These are phyloP conservation scores for Yamadazyma dushanensis DNA, from an alignment of 1,139 yeast genomes.

Conservation along the genomic window DNA sequence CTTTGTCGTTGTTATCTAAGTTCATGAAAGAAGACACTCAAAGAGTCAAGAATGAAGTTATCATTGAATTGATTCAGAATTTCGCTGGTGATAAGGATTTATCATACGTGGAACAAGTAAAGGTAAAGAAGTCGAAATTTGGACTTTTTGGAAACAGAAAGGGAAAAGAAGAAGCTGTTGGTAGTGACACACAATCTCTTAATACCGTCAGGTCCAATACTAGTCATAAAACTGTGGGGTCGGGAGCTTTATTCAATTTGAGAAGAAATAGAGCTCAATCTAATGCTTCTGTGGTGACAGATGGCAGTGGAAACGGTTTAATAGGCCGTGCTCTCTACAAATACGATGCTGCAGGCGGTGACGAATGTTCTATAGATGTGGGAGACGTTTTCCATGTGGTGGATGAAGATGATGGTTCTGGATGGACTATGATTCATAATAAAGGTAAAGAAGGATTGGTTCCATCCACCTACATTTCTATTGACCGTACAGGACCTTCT, in stretches of 20 bases:
- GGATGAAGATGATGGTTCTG: constrained; percentile 82
- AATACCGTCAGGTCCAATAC: constrained; percentile 34
- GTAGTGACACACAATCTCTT: constrained; percentile 18
- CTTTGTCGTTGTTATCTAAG: constrained; percentile 56
- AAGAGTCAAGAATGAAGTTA: constrained; percentile 78
- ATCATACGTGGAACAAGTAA: constrained; percentile 44
- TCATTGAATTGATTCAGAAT: constrained; percentile 83
- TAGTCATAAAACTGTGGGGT: constrained; percentile 24
- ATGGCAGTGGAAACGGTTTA: constrained; percentile 19
- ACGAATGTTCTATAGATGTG: constrained; percentile 62
- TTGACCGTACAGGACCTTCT: constrained; percentile 8
- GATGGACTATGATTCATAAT: constrained; percentile 73
- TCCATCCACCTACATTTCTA: constrained; percentile 73
- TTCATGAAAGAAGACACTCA: constrained; percentile 74
- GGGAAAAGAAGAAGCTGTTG: constrained; percentile 14
- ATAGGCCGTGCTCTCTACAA: constrained; percentile 61
- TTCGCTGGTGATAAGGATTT: constrained; percentile 79
- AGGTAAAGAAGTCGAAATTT: constrained; percentile 52
- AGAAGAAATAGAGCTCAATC: constrained; percentile 33
- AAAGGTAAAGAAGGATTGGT: constrained; percentile 68
- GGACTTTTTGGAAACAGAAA: constrained; percentile 47
- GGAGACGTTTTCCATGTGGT: constrained; percentile 65
- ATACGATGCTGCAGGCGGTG: constrained; percentile 71
- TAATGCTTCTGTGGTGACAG: constrained; percentile 20
- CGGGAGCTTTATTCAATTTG: constrained; percentile 37